Evolutionary conservation across 2,329 filamentous ascomycete genomes (phyloP).

Genomic region (Emydomyces testavorans): DNA sequence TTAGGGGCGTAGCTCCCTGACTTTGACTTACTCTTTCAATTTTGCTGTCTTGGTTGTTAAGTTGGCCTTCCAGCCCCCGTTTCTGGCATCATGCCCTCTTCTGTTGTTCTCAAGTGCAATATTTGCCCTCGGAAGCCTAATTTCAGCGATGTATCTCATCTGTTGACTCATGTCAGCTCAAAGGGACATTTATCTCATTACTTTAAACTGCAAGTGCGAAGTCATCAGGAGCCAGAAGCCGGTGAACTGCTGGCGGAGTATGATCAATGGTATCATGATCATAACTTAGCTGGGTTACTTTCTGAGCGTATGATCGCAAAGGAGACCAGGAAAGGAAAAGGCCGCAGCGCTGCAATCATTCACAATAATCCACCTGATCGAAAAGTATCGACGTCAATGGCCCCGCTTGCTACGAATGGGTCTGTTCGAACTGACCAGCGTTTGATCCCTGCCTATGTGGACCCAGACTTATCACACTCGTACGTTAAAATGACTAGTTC

Average conservation of each 20-base stretch:
- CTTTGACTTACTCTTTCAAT: neutral
- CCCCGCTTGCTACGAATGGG: neutral
- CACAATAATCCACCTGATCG: constrained; percentile 3
- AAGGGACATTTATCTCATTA: constrained; percentile 82
- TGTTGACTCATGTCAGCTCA: constrained; percentile 83
- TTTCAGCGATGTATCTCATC: constrained; percentile 84
- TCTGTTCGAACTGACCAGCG: constrained; percentile 1
- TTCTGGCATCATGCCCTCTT: constrained; percentile 23
- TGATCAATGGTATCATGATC: constrained; percentile 63
- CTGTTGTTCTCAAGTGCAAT: constrained; percentile 60
- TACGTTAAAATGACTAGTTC: constrained; percentile 7
- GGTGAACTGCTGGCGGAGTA: constrained; percentile 53
- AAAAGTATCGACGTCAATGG: constrained; percentile 5
- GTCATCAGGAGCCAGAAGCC: constrained; percentile 56
- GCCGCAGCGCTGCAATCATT: constrained; percentile 13
- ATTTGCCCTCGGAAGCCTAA: constrained; percentile 68
- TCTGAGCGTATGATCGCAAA: constrained; percentile 68
- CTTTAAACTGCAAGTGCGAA: constrained; percentile 67
- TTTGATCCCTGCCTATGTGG: constrained; percentile 13
- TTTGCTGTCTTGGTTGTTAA: constrained; percentile 13
- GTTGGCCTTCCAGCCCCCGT: neutral
- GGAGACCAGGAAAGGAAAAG: constrained; percentile 50
- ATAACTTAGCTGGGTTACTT: constrained; percentile 61
- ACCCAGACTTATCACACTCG: constrained; percentile 16
- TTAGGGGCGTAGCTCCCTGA: constrained; percentile 1